Conservation (phyloP, 202 grass and related monocot species). For the Panicum hallii region DNA sequence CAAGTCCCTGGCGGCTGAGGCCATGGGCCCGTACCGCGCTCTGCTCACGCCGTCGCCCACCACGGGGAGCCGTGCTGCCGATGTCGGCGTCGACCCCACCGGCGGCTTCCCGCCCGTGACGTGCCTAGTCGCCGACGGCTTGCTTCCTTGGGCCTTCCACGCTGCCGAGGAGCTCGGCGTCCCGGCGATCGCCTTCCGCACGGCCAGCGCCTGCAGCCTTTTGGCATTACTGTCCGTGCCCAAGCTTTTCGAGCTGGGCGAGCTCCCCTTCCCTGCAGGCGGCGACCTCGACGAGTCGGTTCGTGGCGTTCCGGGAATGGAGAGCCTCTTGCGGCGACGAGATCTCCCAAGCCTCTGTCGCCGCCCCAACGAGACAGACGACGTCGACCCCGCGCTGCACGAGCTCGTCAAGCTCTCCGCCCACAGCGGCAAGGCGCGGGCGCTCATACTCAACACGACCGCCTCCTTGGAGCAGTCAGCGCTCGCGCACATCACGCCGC, state of each 20-base stretch:
- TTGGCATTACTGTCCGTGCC: slow-evolving; percentile 53
- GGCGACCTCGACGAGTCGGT: slow-evolving; percentile 13
- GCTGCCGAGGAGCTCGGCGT: slow-evolving; percentile 57
- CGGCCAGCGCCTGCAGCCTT: slow-evolving; percentile 47
- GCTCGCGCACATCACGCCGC: slow-evolving; percentile 32
- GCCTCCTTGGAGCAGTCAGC: slow-evolving; percentile 36
- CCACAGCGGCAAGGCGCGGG: not conserved
- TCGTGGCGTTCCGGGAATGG: slow-evolving; percentile 24
- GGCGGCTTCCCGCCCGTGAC: slow-evolving; percentile 52
- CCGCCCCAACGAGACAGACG: not conserved
- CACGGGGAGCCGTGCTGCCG: not conserved
- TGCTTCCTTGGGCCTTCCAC: slow-evolving; percentile 43
- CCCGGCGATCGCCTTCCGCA: slow-evolving; percentile 59
- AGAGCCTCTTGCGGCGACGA: slow-evolving; percentile 5
- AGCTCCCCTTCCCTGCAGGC: slow-evolving; percentile 50
- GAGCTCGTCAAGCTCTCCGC: not conserved
- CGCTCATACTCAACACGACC: slow-evolving; percentile 52
- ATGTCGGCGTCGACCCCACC: not conserved
- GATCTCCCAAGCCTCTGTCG: not conserved
- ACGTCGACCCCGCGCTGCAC: not conserved
- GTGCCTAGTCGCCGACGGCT: slow-evolving; percentile 64
- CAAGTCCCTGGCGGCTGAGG: not conserved
- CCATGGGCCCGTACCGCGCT: not conserved
- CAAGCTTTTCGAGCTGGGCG: slow-evolving; percentile 45
- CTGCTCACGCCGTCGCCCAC: not conserved